Percentiles rank a stretch among this genome's conserved stretches.
Conservation (phyloP, 768 basidiomycete genomes). For the Pulveroboletus sp. region DNA sequence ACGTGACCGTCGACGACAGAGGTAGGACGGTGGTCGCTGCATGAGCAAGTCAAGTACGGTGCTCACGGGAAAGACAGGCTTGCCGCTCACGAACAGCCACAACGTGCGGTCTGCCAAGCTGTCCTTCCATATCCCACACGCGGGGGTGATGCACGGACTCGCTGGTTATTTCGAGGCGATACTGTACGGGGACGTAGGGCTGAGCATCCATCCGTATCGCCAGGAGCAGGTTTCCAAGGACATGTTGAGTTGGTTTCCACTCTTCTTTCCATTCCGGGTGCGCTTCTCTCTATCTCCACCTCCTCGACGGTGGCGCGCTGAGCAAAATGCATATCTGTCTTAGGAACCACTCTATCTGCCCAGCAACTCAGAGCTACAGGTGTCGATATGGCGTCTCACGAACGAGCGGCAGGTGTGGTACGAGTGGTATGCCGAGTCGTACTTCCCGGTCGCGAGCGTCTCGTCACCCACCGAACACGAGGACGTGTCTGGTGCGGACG, state of each 20-base stretch:
- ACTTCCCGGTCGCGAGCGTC: slow-evolving; percentile 56
- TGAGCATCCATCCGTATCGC: slow-evolving; percentile 90
- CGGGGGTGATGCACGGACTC: slow-evolving; percentile 88
- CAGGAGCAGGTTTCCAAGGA: slow-evolving; percentile 85
- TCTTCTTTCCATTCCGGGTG: slow-evolving; percentile 93
- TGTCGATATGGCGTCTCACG: slow-evolving; percentile 92
- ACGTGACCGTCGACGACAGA: slow-evolving; percentile 65
- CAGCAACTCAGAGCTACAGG: slow-evolving; percentile 84
- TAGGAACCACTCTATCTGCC: slow-evolving; percentile 94
- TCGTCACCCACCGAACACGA: slow-evolving; percentile 20
- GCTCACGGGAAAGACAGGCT: slow-evolving; percentile 43
- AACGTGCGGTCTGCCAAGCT: slow-evolving; percentile 85
- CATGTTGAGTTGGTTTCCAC: slow-evolving; percentile 99
- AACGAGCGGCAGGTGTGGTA: slow-evolving; percentile 93
- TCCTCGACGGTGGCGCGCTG: not conserved
- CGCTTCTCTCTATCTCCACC: slow-evolving; percentile 19
- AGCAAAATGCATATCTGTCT: not conserved
- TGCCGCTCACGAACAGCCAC: slow-evolving; percentile 93
- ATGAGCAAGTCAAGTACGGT: not conserved
- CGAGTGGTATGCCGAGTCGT: slow-evolving; percentile 97
- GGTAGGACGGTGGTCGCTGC: slow-evolving; percentile 40
- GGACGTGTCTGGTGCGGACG: slow-evolving; percentile 14
- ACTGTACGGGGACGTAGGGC: slow-evolving; percentile 82
- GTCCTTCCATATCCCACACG: slow-evolving; percentile 90
- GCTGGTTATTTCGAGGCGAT: slow-evolving; percentile 97